Conservation (phyloP, 1,284 basidiomycete genomes). For the Cutaneotrichosporon sp. region DNA sequence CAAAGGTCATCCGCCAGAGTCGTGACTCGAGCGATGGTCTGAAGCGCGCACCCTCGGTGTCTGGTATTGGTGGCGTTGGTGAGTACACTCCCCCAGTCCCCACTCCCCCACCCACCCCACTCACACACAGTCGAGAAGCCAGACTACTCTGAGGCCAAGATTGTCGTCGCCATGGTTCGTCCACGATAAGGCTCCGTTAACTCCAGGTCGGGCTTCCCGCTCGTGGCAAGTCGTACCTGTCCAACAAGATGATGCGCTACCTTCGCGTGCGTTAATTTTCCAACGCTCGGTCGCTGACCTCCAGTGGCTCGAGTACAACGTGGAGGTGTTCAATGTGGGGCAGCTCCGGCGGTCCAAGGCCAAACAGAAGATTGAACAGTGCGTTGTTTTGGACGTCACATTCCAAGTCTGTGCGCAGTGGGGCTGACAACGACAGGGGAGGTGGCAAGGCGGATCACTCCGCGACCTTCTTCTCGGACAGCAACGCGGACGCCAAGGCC, state of each 20-base stretch:
- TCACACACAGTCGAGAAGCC: conserved; percentile 76
- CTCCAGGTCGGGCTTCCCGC: conserved; percentile 74
- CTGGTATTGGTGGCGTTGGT: conserved; percentile 54
- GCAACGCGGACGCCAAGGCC: conserved; percentile 75
- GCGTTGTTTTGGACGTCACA: not conserved
- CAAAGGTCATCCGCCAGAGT: conserved; percentile 47
- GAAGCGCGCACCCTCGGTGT: conserved; percentile 51
- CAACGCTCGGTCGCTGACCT: conserved; percentile 1
- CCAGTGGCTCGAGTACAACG: conserved; percentile 98
- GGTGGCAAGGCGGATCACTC: conserved; percentile 74
- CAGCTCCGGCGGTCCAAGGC: conserved; percentile 89
- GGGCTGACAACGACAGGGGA: conserved; percentile 28
- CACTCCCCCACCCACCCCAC: not conserved
- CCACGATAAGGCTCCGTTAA: not conserved
- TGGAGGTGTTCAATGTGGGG: conserved; percentile 98
- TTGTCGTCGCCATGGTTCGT: conserved; percentile 92
- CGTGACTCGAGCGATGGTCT: conserved; percentile 33
- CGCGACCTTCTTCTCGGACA: conserved; percentile 86
- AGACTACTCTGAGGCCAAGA: conserved; percentile 97
- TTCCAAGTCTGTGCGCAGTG: not conserved
- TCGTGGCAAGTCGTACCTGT: conserved; percentile 79
- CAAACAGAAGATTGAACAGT: conserved; percentile 46
- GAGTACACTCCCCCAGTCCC: conserved; percentile 18
- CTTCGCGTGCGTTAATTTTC: conserved; percentile 61
- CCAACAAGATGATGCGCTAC: conserved; percentile 80